A percentile compares a stretch with the other conserved stretches of the same genome.
Evolutionary conservation across 1,284 basidiomycete genomes (phyloP).

Genomic region (Taiwanofungus camphoratus): DNA sequence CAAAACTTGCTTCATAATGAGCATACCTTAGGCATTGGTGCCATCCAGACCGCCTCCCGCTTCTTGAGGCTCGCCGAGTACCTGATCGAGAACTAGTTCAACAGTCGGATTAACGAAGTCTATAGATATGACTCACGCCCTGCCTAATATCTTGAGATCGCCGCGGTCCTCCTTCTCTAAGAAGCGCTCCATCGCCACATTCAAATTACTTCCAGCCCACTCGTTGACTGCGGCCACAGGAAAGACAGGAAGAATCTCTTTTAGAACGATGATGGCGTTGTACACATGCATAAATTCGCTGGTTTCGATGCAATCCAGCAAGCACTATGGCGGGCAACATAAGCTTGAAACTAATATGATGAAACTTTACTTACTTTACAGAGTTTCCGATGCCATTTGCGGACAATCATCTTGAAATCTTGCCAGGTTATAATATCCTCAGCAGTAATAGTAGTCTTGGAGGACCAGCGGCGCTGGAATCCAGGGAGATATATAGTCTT

Average conservation of each 20-base stretch:
- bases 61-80: conserved; percentile 70
- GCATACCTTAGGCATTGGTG: conserved; percentile 25
- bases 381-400: conserved; percentile 81
- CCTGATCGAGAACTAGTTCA: conserved; percentile 28
- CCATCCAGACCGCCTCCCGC: conserved; percentile 54
- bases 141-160: conserved; percentile 78
- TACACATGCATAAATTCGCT: conserved; percentile 94
- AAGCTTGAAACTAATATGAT: not conserved
- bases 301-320: conserved; percentile 59
- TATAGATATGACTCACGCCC: conserved; percentile 49
- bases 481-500: conserved; percentile 62
- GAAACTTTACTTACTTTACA: conserved; percentile 37
- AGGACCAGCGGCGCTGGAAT: conserved; percentile 48
- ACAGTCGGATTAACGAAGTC: not conserved
- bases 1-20: conserved; percentile 5
- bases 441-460: conserved; percentile 36
- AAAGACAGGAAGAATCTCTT: conserved; percentile 85
- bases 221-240: conserved; percentile 60
- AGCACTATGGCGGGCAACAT: conserved; percentile 36
- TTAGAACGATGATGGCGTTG: conserved; percentile 86
- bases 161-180: conserved; percentile 71
- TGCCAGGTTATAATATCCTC: conserved; percentile 66
- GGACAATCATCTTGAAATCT: conserved; percentile 65
- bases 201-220: conserved; percentile 52
- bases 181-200: conserved; percentile 62